Conservation (phyloP, 495 filamentous ascomycete genomes). For the Trichoderma parareesei region DNA sequence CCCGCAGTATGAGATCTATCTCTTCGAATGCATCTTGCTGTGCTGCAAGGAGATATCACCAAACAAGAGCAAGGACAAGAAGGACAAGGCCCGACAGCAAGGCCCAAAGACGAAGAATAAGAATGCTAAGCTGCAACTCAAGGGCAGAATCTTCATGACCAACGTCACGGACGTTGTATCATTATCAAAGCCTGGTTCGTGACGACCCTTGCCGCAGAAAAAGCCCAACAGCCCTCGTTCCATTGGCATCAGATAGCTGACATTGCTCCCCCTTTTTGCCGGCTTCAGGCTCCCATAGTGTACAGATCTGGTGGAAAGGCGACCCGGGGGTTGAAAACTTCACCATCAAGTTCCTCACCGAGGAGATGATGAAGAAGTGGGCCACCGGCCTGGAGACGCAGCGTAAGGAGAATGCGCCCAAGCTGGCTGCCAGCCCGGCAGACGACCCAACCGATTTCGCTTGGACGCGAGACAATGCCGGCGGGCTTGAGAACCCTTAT, state of each 20-base stretch:
- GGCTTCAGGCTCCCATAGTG: conserved; percentile 69
- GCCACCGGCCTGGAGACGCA: conserved; percentile 54
- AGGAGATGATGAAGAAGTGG: conserved; percentile 91
- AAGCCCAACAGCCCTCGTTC: neutral
- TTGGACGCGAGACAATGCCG: conserved; percentile 60
- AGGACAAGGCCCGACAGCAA: conserved; percentile 46
- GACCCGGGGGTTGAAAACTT: conserved; percentile 96
- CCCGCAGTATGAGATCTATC: conserved; percentile 85
- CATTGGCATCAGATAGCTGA: conserved; percentile 17
- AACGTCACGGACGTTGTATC: conserved; percentile 93
- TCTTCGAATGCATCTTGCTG: conserved; percentile 90
- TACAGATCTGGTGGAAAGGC: conserved; percentile 98
- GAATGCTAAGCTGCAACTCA: conserved; percentile 81
- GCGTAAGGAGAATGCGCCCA: conserved; percentile 42
- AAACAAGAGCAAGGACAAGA: conserved; percentile 70
- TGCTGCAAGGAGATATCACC: conserved; percentile 94
- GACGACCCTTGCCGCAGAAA: neutral
- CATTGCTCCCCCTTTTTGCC: conserved; percentile 4
- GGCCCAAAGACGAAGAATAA: conserved; percentile 56
- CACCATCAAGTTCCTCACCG: conserved; percentile 81
- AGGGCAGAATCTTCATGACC: conserved; percentile 97
- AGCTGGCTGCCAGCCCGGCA: conserved; percentile 26
- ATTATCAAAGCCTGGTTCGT: conserved; percentile 70
- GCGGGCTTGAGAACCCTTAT: conserved; percentile 68
- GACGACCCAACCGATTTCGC: conserved; percentile 53